A percentile compares a stretch with the other conserved stretches of the same genome.
These are phyloP conservation scores for Neophaeococcomyces aloes DNA, from an alignment of 2,329 filamentous ascomycete genomes.

Conservation along the genomic window DNA sequence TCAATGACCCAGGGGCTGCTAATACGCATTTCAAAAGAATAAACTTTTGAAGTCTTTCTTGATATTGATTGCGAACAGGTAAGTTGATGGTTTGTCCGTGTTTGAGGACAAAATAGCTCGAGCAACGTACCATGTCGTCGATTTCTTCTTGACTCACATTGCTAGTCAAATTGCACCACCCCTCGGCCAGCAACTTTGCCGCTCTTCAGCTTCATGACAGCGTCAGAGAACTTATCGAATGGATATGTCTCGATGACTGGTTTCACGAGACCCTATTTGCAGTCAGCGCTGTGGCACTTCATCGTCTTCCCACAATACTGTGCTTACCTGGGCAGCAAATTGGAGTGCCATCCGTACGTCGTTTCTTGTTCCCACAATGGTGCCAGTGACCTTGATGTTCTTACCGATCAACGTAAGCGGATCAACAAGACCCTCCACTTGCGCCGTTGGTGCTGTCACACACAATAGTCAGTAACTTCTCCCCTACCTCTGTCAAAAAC, in stretches of 20 bases:
- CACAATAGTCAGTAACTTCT: background rate
- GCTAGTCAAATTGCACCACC: constrained; percentile 43
- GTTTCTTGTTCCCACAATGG: constrained; percentile 16
- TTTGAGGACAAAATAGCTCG: no score
- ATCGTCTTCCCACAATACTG: no score
- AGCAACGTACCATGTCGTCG: no score
- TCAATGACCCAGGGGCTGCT: no score
- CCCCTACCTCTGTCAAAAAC: background rate
- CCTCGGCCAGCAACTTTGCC: constrained; percentile 44
- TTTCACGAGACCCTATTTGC: constrained; percentile 38
- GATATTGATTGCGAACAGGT: no score
- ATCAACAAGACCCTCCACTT: constrained; percentile 9
- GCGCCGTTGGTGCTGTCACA: constrained; percentile 4
- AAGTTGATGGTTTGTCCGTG: no score
- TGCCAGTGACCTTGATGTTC: constrained; percentile 17
- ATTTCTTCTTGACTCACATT: no score
- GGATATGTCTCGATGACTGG: constrained; percentile 41
- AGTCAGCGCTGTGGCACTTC: no score
- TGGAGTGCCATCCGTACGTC: constrained; percentile 18
- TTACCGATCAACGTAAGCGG: constrained; percentile 10
- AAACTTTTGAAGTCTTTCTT: no score
- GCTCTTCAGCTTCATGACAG: constrained; percentile 39
- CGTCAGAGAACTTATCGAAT: constrained; percentile 39
- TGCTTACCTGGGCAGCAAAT: constrained; percentile 25
- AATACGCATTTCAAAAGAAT: no score